phyloP scores from a whole-genome alignment of 1,284 basidiomycete genomes.

The Exobasidium rhododendri region DNA sequence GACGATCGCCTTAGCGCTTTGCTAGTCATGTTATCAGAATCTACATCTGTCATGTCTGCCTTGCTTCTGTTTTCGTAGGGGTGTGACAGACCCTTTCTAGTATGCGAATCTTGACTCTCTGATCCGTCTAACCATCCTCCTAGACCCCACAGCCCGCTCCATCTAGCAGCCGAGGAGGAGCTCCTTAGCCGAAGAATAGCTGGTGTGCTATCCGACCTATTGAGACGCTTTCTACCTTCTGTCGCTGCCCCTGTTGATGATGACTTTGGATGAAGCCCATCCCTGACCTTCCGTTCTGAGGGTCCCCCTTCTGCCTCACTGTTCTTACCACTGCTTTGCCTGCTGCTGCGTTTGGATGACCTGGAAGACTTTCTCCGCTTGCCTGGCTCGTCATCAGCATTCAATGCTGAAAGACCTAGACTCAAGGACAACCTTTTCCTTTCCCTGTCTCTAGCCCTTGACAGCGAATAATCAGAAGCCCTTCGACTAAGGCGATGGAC shows the following conservation, averaged over 20 bases:
- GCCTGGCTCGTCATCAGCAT: neutral
- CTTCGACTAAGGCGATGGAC: neutral
- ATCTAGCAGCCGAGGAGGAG: neutral
- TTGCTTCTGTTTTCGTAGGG: neutral
- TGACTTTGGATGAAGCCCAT: constrained; percentile 10
- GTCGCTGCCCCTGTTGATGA: neutral
- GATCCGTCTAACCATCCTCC: constrained; percentile 5
- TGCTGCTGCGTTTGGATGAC: constrained; percentile 6
- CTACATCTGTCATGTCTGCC: neutral
- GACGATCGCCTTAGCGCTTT: neutral
- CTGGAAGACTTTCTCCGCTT: neutral
- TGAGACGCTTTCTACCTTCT: neutral
- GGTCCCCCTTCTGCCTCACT: constrained; percentile 5
- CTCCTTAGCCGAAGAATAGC: neutral
- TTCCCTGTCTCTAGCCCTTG: constrained; percentile 6
- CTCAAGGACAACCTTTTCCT: neutral
- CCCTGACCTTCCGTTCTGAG: neutral
- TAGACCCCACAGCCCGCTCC: constrained; percentile 14
- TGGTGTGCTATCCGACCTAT: constrained; percentile 3
- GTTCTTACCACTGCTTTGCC: neutral
- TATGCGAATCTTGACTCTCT: constrained; percentile 1
- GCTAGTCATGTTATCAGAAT: neutral
- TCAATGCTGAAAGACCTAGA: constrained; percentile 5
- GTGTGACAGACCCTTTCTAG: neutral
- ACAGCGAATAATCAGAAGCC: constrained; percentile 15